Evolutionary conservation across 2,329 filamentous ascomycete species (phyloP), one percentile per base, ranked within the genome.

Genomic region (Cladosporium phlei): DNA sequence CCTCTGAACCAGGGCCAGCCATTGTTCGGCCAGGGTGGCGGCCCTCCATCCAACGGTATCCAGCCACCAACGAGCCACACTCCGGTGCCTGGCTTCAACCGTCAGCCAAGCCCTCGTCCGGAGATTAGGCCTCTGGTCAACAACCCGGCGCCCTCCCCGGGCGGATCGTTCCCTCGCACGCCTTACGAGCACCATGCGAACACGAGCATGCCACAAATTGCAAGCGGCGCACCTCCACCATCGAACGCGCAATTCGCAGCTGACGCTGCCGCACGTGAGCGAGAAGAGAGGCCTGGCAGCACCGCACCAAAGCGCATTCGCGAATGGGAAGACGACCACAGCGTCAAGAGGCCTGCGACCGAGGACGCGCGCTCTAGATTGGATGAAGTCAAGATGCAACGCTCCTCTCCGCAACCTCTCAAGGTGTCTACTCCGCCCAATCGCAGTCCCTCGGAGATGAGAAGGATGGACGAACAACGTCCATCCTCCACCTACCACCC

Each of bases 301-400:
- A 85, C 74, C 2, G 75, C 87, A 9, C 81, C 85, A 48, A 98
- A 98, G 76, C 81, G 93, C 48, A 78, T 83, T 65, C 83, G 90
- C 38, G 93, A 97, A 61, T 96, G 93, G 90, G 93, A 97, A 56
- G 85, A 91, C 27, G 88, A 94, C 27, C 45, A 44, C 32, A 53
- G 51, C 43, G 75, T 76, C 34, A 95, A 96, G 73, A 96, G 96
- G 71, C 82, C 86, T 51, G 84, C 87, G 8, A 95, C 83, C 29
- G 91, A 97, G 4, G 90, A 96, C 66, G 88, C 79, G 54, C 83
- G 91, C 33, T 87, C 87, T 49, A 86, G 88, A 46, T 75, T 96
- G 55, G 89, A 95, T 29, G 89, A 96, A 59, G 79, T 88, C 62
- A 82, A 83, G 51, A 83, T 86, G 61, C 86, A 89, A 50, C 83